Conservation (phyloP, 1,284 basidiomycete species). For the Pisolithus thermaeus region DNA sequence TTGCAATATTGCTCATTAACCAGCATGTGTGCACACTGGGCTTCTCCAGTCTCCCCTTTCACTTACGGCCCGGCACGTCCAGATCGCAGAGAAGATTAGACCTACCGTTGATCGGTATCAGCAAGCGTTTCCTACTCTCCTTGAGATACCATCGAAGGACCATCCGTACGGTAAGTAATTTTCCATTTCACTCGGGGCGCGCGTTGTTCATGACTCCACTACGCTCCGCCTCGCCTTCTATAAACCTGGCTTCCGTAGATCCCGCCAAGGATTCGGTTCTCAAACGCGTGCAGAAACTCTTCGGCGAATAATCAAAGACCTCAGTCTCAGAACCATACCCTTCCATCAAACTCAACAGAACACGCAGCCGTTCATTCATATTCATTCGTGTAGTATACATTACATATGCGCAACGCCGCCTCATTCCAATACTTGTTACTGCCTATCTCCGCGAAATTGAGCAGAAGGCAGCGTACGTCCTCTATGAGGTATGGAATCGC, state of each 20-base stretch:
- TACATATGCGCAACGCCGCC: slow-evolving; percentile 16
- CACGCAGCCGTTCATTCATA: slow-evolving; percentile 18
- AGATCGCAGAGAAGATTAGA: slow-evolving; percentile 96
- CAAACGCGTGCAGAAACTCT: slow-evolving; percentile 95
- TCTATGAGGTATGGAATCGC: slow-evolving; percentile 49
- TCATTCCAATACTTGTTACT: slow-evolving; percentile 11
- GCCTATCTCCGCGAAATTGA: slow-evolving; percentile 5
- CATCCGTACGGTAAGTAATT: slow-evolving; percentile 75
- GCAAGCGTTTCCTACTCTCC: slow-evolving; percentile 92
- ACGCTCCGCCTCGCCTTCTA: slow-evolving; percentile 14
- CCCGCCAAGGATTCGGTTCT: slow-evolving; percentile 95
- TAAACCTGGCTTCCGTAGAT: slow-evolving; percentile 48
- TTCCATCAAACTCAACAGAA: slow-evolving; percentile 7
- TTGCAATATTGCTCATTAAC: slow-evolving; percentile 94
- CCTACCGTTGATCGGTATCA: slow-evolving; percentile 94
- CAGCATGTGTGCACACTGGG: slow-evolving; percentile 69
- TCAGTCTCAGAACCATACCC: slow-evolving; percentile 4
- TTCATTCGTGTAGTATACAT: slow-evolving; percentile 21
- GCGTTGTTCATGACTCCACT: not conserved
- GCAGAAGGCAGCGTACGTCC: slow-evolving; percentile 8
- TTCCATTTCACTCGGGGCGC: slow-evolving; percentile 1
- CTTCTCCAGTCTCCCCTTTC: slow-evolving; percentile 1
- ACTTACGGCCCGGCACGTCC: slow-evolving; percentile 10
- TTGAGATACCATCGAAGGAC: slow-evolving; percentile 96
- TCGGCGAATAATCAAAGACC: slow-evolving; percentile 63